phyloP scores from a whole-genome alignment of 345 rosid species.

The Gossypium thurberi region DNA sequence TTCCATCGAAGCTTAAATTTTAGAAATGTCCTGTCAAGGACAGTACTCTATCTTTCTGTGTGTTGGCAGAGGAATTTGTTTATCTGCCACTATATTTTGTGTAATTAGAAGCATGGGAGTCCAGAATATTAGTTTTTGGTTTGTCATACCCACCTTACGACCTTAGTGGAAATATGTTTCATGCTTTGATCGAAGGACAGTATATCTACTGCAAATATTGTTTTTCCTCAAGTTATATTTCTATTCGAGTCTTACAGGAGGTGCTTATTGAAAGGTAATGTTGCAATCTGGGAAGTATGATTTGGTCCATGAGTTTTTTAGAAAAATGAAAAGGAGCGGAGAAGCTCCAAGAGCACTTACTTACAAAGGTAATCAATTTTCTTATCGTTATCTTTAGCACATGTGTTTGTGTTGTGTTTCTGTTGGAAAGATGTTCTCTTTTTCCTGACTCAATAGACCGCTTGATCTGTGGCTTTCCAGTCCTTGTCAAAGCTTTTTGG shows the following conservation, averaged over 20 bases:
- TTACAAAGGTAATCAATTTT: conserved; percentile 50
- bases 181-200: conserved; percentile 8
- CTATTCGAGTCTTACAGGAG: conserved; percentile 48
- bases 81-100: not conserved
- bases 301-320: conserved; percentile 57
- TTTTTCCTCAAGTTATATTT: conserved; percentile 19
- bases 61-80: not conserved
- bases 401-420: conserved; percentile 7
- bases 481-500: conserved; percentile 81
- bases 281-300: conserved; percentile 78
- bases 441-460: not conserved
- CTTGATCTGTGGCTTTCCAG: conserved; percentile 32
- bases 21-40: not conserved
- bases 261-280: conserved; percentile 79
- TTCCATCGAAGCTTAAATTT: not conserved
- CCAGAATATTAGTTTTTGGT: not conserved
- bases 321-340: conserved; percentile 74
- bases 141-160: not conserved
- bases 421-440: not conserved
- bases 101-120: not conserved
- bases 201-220: conserved; percentile 6
- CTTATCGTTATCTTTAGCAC: not conserved
- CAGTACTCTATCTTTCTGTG: not conserved
- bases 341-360: conserved; percentile 68
- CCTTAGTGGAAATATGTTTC: not conserved